These are phyloP conservation scores for Talaromyces sp. DNA, from an alignment of 2,329 filamentous ascomycete genomes.

Conservation along the genomic window DNA sequence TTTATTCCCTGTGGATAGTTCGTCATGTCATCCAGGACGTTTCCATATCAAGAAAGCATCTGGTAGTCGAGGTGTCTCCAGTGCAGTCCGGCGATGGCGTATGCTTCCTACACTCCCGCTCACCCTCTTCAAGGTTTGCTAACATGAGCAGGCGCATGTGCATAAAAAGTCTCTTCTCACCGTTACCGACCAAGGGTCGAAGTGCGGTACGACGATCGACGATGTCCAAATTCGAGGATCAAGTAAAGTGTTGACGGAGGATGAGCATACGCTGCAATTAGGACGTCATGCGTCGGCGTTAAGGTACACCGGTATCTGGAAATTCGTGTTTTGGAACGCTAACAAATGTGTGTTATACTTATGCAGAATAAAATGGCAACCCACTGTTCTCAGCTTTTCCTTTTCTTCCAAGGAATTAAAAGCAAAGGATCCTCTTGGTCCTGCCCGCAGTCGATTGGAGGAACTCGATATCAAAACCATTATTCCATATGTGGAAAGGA, in stretches of 20 bases:
- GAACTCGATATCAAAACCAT: constrained; percentile 84
- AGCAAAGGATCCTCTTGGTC: constrained; percentile 55
- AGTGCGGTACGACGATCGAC: constrained; percentile 76
- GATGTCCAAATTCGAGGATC: constrained; percentile 63
- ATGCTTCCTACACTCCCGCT: constrained; percentile 25
- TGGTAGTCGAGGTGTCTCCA: constrained; percentile 66
- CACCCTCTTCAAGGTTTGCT: constrained; percentile 1
- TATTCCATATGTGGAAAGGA: constrained; percentile 65
- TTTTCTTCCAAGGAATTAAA: constrained; percentile 67
- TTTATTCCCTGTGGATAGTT: constrained; percentile 39
- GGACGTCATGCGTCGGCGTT: constrained; percentile 61
- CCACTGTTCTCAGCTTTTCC: constrained; percentile 75
- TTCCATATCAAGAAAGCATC: constrained; percentile 82
- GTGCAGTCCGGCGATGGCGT: constrained; percentile 65
- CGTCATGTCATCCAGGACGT: constrained; percentile 70
- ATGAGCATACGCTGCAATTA: constrained; percentile 63
- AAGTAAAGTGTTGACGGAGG: constrained; percentile 51
- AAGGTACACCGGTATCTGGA: constrained; percentile 22
- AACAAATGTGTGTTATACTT: neutral
- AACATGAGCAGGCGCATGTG: constrained; percentile 51
- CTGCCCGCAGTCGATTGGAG: constrained; percentile 64
- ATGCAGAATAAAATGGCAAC: constrained; percentile 68
- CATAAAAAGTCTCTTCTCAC: constrained; percentile 64
- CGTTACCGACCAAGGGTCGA: constrained; percentile 75
- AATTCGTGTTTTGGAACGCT: neutral